Conservation (phyloP, 2,329 filamentous ascomycete species). For the Capronia epimyces region DNA sequence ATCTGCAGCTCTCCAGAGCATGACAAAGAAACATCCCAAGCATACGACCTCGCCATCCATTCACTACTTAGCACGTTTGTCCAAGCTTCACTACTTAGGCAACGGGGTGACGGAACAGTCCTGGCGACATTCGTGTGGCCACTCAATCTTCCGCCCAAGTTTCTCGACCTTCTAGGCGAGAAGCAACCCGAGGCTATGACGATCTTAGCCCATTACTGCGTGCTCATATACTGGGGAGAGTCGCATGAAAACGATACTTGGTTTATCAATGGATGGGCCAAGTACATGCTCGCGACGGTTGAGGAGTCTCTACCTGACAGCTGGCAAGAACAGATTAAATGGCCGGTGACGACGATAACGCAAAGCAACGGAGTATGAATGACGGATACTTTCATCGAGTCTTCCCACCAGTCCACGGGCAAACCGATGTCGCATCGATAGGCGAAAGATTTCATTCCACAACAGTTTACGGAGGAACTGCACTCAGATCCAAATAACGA, state of each 20-base stretch:
- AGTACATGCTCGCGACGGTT: conserved; percentile 31
- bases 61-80: conserved; percentile 32
- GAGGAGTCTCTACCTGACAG: conserved; percentile 28
- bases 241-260: conserved; percentile 28
- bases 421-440: too few species aligned
- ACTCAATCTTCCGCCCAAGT: conserved; percentile 34
- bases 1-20: conserved; percentile 28
- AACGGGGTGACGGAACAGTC: conserved; percentile 29
- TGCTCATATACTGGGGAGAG: conserved; percentile 30
- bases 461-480: too few species aligned
- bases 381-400: not conserved
- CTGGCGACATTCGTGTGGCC: conserved; percentile 36
- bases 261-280: conserved; percentile 32
- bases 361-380: not conserved
- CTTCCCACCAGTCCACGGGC: not conserved
- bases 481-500: too few species aligned
- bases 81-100: conserved; percentile 29
- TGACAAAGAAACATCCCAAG: conserved; percentile 29
- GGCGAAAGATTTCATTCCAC: too few species aligned
- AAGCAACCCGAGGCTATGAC: conserved; percentile 36
- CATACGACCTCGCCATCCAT: conserved; percentile 31
- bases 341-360: conserved; percentile 27
- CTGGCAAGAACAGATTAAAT: conserved; percentile 31
- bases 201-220: conserved; percentile 33
- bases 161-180: conserved; percentile 36